These are phyloP conservation scores for Chlorella sp. DNA, from an alignment of 139 green algal species.

Conservation along the genomic window DNA sequence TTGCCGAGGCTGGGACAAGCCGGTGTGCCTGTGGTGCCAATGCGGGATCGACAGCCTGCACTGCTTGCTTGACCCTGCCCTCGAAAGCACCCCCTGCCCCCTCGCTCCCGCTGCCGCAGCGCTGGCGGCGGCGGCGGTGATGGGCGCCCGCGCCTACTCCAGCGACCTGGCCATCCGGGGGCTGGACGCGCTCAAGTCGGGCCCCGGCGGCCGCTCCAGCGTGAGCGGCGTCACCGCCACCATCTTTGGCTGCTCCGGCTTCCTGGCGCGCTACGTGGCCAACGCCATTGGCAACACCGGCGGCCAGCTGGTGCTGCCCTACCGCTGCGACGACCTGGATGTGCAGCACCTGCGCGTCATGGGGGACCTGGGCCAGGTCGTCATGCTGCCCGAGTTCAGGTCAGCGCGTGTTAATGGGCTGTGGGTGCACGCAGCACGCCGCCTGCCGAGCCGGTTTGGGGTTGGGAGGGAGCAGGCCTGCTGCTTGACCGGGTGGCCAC, in stretches of 20 bases:
- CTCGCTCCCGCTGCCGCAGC: background rate
- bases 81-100: background rate
- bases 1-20: too few species aligned
- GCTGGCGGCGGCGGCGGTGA: constrained; percentile 4
- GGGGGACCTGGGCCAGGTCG: constrained; percentile 93
- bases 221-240: constrained; percentile 90
- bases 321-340: constrained; percentile 87
- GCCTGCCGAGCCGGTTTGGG: too few species aligned
- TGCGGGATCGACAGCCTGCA: too few species aligned
- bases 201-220: constrained; percentile 73
- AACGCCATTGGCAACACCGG: constrained; percentile 85
- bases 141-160: constrained; percentile 9
- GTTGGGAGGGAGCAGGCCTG: too few species aligned
- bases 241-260: constrained; percentile 95
- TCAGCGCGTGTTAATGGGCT: too few species aligned
- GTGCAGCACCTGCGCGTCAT: constrained; percentile 92
- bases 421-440: too few species aligned
- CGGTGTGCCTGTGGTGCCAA: too few species aligned
- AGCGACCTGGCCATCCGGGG: constrained; percentile 48
- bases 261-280: constrained; percentile 95
- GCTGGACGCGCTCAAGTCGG: constrained; percentile 48
- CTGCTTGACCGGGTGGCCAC: too few species aligned
- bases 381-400: constrained; percentile 34
- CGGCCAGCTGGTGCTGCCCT: constrained; percentile 87
- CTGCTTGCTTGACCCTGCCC: background rate